Percentiles rank a stretch among this genome's conserved stretches.
phyloP scores from a whole-genome alignment of 495 filamentous ascomycete species.

The Viridothelium virens region DNA sequence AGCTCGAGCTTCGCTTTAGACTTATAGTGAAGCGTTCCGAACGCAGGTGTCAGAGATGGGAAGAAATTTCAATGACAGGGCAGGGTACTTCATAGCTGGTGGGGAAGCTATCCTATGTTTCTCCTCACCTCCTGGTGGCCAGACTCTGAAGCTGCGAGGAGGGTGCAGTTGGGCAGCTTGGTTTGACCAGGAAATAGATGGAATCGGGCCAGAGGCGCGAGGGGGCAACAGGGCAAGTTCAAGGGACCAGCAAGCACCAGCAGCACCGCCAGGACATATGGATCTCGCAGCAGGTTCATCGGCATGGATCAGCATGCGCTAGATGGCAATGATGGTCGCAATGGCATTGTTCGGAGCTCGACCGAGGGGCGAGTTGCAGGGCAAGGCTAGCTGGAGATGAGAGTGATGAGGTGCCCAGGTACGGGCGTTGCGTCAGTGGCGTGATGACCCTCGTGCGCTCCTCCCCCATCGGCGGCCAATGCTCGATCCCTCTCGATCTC shows the following conservation, averaged over 20 bases:
- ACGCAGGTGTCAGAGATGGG: too few species aligned
- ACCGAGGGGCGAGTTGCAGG: background rate
- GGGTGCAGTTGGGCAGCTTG: too few species aligned
- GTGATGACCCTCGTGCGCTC: constrained; percentile 1
- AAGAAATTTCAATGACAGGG: too few species aligned
- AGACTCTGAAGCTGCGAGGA: too few species aligned
- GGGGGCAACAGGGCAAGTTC: background rate
- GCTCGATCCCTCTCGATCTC: constrained; percentile 10
- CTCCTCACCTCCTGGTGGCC: too few species aligned
- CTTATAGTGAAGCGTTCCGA: too few species aligned
- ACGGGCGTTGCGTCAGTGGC: constrained; percentile 8
- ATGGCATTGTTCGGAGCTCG: constrained; percentile 2
- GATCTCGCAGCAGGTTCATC: constrained; percentile 3
- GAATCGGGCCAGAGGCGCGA: background rate
- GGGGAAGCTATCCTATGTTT: too few species aligned
- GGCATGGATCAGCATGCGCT: background rate
- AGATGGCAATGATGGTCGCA: background rate
- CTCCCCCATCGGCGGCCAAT: constrained; percentile 6
- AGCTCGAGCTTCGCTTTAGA: too few species aligned
- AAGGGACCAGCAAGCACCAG: too few species aligned
- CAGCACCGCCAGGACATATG: background rate
- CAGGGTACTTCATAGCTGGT: too few species aligned
- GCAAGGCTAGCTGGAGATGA: background rate
- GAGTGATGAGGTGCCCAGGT: background rate
- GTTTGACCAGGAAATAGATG: too few species aligned